Percentiles rank a stretch among this genome's conserved stretches.
Evolutionary conservation across 345 rosid genomes (phyloP).

Genomic region (Eucalyptus tenuipes): DNA sequence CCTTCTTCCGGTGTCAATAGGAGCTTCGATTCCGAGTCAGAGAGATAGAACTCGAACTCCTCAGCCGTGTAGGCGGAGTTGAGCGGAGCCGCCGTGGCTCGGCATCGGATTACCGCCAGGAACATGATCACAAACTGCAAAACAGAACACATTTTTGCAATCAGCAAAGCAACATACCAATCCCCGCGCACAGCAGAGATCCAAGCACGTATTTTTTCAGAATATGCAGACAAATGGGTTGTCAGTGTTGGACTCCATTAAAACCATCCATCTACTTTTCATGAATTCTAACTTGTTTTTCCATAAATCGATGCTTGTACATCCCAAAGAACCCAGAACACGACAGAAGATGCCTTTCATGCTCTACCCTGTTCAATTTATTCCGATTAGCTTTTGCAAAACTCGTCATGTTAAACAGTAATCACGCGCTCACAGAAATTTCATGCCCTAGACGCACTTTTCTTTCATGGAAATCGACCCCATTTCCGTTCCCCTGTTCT

Average conservation of each 20-base stretch:
- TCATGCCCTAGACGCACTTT: not conserved
- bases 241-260: not conserved
- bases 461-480: not conserved
- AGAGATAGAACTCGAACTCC: slow-evolving; percentile 64
- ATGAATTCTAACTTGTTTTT: not conserved
- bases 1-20: slow-evolving; percentile 26
- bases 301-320: not conserved
- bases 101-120: slow-evolving; percentile 49
- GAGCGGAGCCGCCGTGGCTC: slow-evolving; percentile 57
- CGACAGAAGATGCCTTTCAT: not conserved
- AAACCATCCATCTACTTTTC: not conserved
- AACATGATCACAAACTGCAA: slow-evolving; percentile 62
- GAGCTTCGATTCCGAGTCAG: slow-evolving; percentile 61
- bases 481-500: not conserved
- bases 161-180: not conserved
- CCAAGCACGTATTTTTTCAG: not conserved
- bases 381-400: not conserved
- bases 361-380: not conserved
- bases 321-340: not conserved
- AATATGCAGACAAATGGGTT: not conserved
- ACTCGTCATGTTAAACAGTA: not conserved
- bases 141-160: not conserved
- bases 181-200: not conserved
- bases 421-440: not conserved
- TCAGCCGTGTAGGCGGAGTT: slow-evolving; percentile 55